phyloP scores from a whole-genome alignment of 2,329 filamentous ascomycete genomes.

The Diplodia intermedia region DNA sequence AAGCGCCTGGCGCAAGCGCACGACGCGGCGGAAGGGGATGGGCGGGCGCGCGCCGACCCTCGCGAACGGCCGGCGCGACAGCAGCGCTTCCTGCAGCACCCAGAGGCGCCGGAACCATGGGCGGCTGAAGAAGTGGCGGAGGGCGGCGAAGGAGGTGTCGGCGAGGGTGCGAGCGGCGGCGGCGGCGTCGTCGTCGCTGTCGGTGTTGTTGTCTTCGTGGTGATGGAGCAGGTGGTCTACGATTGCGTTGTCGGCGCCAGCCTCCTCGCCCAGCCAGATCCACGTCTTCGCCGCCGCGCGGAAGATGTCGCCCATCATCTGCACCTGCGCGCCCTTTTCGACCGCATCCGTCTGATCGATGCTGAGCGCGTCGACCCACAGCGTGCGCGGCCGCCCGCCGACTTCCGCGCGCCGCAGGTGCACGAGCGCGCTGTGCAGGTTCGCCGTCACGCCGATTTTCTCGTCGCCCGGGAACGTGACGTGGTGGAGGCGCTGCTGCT shows the following conservation, averaged over 20 bases:
- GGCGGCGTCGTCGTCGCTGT: no score
- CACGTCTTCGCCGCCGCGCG: not conserved
- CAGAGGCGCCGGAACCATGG: conserved; percentile 35
- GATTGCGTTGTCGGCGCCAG: not conserved
- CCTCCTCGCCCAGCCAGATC: not conserved
- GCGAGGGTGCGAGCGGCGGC: no score
- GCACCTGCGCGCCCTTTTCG: not conserved
- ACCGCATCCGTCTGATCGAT: not conserved
- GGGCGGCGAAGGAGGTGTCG: not conserved
- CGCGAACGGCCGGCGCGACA: not conserved
- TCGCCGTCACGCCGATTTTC: not conserved
- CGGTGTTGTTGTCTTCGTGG: no score
- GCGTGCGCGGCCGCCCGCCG: not conserved
- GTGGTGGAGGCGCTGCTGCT: not conserved
- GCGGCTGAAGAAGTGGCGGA: conserved; percentile 29
- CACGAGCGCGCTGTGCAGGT: not conserved
- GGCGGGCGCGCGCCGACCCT: no score
- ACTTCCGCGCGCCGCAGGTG: not conserved
- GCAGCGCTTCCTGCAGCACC: conserved; percentile 35
- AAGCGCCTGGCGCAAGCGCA: no score
- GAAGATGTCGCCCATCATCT: conserved; percentile 8
- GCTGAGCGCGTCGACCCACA: conserved; percentile 5
- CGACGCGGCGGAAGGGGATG: no score
- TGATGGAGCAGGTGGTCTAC: not conserved
- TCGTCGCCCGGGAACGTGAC: not conserved